Conservation (phyloP, 2,329 filamentous ascomycete genomes). For the Pseudogymnoascus sp. region DNA sequence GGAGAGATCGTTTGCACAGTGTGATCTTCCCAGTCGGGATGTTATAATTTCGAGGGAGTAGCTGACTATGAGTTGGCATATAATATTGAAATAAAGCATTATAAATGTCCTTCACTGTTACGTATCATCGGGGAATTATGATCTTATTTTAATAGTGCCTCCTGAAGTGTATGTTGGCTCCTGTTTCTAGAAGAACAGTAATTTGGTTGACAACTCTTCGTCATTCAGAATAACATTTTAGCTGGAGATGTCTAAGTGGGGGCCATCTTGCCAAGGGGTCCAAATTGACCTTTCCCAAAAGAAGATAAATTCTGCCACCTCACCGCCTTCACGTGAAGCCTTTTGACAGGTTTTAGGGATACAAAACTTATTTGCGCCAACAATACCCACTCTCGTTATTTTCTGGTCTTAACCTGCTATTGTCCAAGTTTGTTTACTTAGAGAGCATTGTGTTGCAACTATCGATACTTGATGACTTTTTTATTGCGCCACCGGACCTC, state of each 20-base stretch:
- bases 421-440: neutral
- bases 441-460: neutral
- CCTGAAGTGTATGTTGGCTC: neutral
- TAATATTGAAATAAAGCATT: neutral
- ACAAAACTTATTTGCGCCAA: conserved; percentile 5
- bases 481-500: neutral
- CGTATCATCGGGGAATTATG: neutral
- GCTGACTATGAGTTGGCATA: neutral
- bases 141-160: neutral
- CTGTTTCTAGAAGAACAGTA: neutral
- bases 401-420: neutral
- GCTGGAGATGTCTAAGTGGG: neutral
- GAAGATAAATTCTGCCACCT: neutral
- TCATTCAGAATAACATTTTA: neutral
- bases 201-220: neutral
- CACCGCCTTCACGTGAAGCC: conserved; percentile 2
- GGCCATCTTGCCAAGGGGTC: neutral
- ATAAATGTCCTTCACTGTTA: neutral
- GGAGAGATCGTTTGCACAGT: conserved; percentile 30
- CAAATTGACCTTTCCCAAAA: neutral
- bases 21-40: neutral
- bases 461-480: neutral
- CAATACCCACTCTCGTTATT: conserved; percentile 4
- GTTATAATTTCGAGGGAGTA: neutral
- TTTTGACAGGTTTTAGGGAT: neutral